phyloP scores from a whole-genome alignment of 1,139 yeast genomes.

The Pneumocystis murina region DNA sequence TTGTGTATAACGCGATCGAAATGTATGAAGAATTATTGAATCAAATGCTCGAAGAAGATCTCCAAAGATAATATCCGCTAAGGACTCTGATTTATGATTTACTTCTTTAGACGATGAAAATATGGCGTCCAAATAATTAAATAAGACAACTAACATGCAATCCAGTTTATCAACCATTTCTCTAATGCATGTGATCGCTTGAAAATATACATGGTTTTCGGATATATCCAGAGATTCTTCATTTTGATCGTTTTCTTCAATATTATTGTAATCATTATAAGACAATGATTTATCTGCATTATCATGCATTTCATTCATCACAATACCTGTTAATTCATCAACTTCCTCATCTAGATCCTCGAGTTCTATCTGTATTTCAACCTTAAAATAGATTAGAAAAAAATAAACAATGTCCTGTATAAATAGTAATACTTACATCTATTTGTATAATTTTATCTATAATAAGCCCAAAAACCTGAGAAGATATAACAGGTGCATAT shows the following conservation, averaged over 20 bases:
- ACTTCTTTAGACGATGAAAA: constrained; percentile 2
- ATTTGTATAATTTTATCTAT: constrained; percentile 12
- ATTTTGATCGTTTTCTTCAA: constrained; percentile 1
- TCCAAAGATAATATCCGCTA: constrained; percentile 7
- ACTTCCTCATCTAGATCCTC: constrained; percentile 7
- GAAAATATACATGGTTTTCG: background rate
- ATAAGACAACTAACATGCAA: constrained; percentile 7
- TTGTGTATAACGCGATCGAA: constrained; percentile 80
- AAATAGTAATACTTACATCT: constrained; percentile 11
- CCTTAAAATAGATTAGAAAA: constrained; percentile 8
- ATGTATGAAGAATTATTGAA: constrained; percentile 55
- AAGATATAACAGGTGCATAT: constrained; percentile 10
- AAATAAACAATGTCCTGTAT: background rate
- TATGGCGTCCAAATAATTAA: constrained; percentile 9
- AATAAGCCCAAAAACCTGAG: constrained; percentile 10
- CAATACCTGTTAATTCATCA: background rate
- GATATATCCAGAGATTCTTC: background rate
- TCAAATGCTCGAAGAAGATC: constrained; percentile 11
- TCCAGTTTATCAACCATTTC: constrained; percentile 12
- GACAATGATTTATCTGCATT: background rate
- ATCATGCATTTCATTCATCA: background rate
- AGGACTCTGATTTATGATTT: background rate
- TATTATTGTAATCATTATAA: background rate
- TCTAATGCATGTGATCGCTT: constrained; percentile 5
- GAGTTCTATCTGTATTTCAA: constrained; percentile 4